phyloP scores from a whole-genome alignment of 345 rosid genomes.

The Firmiana major region DNA sequence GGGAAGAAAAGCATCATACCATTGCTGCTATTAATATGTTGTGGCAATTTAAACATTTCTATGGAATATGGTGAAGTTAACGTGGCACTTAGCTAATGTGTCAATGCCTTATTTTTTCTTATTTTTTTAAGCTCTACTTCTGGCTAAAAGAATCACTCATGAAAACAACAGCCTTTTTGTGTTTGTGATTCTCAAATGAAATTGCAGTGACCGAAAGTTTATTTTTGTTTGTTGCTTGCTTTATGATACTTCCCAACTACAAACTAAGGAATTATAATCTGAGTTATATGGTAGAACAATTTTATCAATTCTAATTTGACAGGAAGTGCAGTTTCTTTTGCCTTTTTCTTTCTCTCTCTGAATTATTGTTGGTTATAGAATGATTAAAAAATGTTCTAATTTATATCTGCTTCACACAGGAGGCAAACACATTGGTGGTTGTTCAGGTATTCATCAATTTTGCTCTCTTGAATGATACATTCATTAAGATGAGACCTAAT shows the following conservation, averaged over 20 bases:
- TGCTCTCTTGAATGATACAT: neutral
- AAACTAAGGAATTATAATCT: neutral
- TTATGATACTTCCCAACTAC: neutral
- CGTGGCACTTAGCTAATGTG: neutral
- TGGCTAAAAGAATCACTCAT: neutral
- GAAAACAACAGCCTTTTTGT: neutral
- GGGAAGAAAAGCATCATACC: neutral
- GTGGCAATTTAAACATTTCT: neutral
- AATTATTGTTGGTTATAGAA: neutral
- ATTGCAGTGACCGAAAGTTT: neutral
- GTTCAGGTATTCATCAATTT: conserved; percentile 58
- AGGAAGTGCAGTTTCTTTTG: neutral
- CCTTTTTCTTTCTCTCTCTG: neutral
- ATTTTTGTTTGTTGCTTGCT: neutral
- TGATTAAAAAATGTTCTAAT: conserved; percentile 7
- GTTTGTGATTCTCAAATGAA: neutral
- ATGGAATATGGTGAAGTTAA: neutral
- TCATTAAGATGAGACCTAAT: neutral
- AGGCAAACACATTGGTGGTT: conserved; percentile 90
- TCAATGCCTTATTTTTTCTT: neutral
- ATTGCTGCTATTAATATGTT: too few species aligned
- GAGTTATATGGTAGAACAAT: neutral
- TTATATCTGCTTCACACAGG: conserved; percentile 40
- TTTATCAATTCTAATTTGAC: neutral
- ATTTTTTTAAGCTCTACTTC: neutral